Conservation (phyloP, 805 yeast species). For the Candida anglica region DNA sequence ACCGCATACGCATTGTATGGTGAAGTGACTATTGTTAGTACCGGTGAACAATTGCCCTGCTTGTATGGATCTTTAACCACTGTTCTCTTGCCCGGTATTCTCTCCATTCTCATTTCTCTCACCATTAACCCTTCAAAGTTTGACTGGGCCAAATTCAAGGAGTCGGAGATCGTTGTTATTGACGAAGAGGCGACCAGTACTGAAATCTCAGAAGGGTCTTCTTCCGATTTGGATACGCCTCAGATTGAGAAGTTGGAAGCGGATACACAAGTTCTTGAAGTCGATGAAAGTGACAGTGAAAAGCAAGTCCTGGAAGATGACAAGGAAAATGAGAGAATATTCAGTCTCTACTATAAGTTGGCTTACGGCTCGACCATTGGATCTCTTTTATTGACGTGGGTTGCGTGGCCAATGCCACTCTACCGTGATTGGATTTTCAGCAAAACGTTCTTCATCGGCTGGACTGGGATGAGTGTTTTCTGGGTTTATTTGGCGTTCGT, state of each 20-base stretch:
- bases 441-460: constrained; percentile 33
- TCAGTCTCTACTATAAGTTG: constrained; percentile 11
- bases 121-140: constrained; percentile 20
- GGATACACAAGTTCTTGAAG: background rate
- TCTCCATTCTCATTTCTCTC: constrained; percentile 21
- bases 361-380: constrained; percentile 22
- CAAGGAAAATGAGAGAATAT: constrained; percentile 6
- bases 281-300: constrained; percentile 1
- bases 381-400: constrained; percentile 29
- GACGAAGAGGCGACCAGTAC: constrained; percentile 9
- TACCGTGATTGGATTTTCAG: constrained; percentile 39
- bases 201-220: no score
- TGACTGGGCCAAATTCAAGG: constrained; percentile 23
- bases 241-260: background rate
- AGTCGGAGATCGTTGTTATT: constrained; percentile 14
- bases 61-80: constrained; percentile 31
- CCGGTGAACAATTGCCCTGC: constrained; percentile 30
- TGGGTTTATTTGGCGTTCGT: constrained; percentile 37
- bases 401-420: constrained; percentile 40
- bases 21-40: constrained; percentile 19
- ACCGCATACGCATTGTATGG: constrained; percentile 25
- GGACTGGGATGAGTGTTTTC: constrained; percentile 30
- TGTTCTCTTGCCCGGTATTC: constrained; percentile 26
- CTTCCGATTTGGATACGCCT: background rate
- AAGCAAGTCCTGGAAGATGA: no score